These are phyloP conservation scores for Colletotrichum eleusines DNA, from an alignment of 2,329 filamentous ascomycete genomes.

Conservation along the genomic window DNA sequence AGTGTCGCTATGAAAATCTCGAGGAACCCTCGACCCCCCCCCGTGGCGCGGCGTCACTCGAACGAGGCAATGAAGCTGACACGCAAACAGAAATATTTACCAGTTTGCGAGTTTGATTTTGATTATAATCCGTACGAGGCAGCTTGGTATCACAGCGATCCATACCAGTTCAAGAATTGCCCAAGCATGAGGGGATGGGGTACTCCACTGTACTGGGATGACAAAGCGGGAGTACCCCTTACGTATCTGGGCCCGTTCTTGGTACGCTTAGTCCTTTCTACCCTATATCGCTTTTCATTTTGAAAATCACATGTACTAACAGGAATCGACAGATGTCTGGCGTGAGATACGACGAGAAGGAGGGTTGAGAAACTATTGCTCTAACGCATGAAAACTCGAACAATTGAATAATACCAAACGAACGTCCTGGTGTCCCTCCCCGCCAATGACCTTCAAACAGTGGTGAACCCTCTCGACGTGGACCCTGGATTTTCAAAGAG, in stretches of 20 bases:
- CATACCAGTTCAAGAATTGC: slow-evolving; percentile 24
- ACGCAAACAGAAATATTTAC: slow-evolving; percentile 6
- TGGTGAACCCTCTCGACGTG: too few relatives aligned
- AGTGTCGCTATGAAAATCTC: background rate
- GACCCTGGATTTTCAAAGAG: too few relatives aligned
- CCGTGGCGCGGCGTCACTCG: rapidly evolving
- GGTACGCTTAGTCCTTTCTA: background rate
- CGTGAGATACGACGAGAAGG: background rate
- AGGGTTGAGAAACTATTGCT: background rate
- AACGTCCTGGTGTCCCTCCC: too few relatives aligned
- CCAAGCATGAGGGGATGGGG: slow-evolving; percentile 19
- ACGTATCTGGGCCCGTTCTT: slow-evolving; percentile 26
- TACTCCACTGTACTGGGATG: background rate
- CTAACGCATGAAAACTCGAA: too few relatives aligned
- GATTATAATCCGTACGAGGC: slow-evolving; percentile 21
- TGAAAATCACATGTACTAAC: background rate
- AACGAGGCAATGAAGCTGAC: background rate
- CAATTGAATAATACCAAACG: too few relatives aligned
- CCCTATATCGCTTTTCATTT: too few relatives aligned
- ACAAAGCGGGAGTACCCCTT: background rate
- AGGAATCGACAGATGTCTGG: background rate
- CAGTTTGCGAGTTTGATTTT: slow-evolving; percentile 31
- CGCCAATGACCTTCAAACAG: too few relatives aligned
- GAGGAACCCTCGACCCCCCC: too few relatives aligned
- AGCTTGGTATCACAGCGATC: background rate